Evolutionary conservation across 345 rosid species (phyloP).

Genomic region (Eucalyptus globulus): DNA sequence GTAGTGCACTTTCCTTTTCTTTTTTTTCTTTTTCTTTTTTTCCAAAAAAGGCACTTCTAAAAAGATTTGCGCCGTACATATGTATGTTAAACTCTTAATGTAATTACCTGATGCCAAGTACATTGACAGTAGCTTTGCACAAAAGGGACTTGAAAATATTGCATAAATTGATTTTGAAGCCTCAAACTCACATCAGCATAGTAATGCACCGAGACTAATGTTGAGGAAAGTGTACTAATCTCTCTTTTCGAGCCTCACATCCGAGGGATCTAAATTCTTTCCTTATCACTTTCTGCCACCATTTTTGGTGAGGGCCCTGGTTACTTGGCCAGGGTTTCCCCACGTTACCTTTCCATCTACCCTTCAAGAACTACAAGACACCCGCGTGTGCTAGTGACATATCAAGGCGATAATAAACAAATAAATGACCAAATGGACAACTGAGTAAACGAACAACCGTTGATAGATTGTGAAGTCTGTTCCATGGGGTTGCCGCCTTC

Average conservation of each 20-base stretch:
- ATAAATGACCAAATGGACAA: not conserved
- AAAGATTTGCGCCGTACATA: not conserved
- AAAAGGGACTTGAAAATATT: not conserved
- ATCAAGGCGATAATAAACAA: not conserved
- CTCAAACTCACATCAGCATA: not conserved
- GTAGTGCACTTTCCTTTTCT: no score
- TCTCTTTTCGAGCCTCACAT: not conserved
- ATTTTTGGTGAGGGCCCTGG: not conserved
- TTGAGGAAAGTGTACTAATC: not conserved
- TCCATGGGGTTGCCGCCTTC: not conserved
- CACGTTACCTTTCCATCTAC: not conserved
- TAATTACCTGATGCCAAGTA: not conserved
- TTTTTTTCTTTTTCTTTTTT: no score
- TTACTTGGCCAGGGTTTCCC: not conserved
- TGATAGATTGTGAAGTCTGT: not conserved
- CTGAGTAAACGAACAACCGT: not conserved
- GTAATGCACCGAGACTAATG: not conserved
- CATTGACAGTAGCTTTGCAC: not conserved
- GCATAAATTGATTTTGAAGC: not conserved
- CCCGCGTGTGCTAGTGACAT: not conserved
- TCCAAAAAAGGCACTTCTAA: not conserved
- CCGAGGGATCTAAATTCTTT: not conserved
- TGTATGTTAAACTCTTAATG: not conserved
- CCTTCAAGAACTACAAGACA: not conserved
- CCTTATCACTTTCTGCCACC: not conserved